Evolutionary conservation across 441 rosid species (phyloP).

Genomic region (Erysimum pusillum): DNA sequence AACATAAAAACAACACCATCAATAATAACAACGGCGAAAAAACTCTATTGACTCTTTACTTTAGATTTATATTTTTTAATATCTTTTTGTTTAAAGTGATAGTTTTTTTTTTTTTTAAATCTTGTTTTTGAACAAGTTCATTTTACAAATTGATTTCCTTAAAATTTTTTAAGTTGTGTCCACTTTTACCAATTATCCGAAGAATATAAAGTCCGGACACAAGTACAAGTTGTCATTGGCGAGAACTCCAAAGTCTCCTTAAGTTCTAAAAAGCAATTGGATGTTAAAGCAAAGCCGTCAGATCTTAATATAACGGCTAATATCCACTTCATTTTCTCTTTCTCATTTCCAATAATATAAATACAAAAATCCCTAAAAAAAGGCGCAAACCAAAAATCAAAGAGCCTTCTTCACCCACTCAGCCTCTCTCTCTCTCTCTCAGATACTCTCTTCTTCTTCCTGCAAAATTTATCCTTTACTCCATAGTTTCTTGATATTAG

Average conservation of each 20-base stretch:
- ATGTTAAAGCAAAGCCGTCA: constrained; percentile 1
- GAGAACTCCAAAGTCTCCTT: constrained; percentile 37
- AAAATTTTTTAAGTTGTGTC: too few relatives aligned
- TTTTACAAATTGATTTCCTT: too few relatives aligned
- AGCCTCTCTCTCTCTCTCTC: constrained; percentile 17
- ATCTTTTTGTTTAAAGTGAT: too few relatives aligned
- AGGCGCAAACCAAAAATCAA: constrained; percentile 41
- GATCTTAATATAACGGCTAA: constrained; percentile 35
- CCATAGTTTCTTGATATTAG: not conserved
- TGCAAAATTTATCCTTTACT: too few relatives aligned
- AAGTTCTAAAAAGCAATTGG: not conserved
- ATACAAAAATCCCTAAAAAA: constrained; percentile 46
- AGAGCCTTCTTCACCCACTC: constrained; percentile 21
- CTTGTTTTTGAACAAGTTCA: too few relatives aligned
- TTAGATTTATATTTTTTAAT: too few relatives aligned
- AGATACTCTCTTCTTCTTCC: constrained; percentile 29
- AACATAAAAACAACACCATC: too few relatives aligned
- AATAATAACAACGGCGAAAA: too few relatives aligned
- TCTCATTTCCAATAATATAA: constrained; percentile 35
- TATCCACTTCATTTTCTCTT: not conserved
- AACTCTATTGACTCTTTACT: too few relatives aligned
- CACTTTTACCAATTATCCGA: too few relatives aligned
- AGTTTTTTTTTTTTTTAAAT: too few relatives aligned
- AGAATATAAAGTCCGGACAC: not conserved
- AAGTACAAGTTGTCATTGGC: constrained; percentile 10